A percentile compares a stretch with the other conserved stretches of the same genome.
Conservation (phyloP, 192 early-diverging fungal species). For the Coemansia furcata region DNA sequence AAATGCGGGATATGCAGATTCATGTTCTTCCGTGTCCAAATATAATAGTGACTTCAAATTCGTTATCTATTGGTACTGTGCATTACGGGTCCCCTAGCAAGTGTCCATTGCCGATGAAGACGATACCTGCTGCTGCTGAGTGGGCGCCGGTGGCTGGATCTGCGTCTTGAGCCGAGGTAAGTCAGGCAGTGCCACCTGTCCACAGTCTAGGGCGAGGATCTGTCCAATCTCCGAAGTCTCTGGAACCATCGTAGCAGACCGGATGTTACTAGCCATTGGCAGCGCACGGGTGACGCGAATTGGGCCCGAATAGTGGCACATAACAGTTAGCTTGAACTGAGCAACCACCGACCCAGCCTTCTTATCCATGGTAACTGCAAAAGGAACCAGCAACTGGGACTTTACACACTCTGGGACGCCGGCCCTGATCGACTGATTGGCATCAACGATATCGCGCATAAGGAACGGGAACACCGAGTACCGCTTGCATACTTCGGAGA, state of each 20-base stretch:
- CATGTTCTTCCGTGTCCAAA: no score
- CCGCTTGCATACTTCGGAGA: conserved; percentile 59
- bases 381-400: conserved; percentile 64
- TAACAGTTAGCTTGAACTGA: conserved; percentile 73
- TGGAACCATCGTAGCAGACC: conserved; percentile 63
- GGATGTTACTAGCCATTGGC: conserved; percentile 70
- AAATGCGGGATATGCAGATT: no score
- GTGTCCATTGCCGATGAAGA: conserved; percentile 29
- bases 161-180: conserved; percentile 40
- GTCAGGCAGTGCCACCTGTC: conserved; percentile 33
- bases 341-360: conserved; percentile 56
- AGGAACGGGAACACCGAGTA: conserved; percentile 78
- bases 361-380: conserved; percentile 60
- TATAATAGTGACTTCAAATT: background rate
- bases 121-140: background rate
- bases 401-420: conserved; percentile 68
- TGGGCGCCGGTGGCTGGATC: conserved; percentile 28
- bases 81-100: background rate
- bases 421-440: conserved; percentile 44
- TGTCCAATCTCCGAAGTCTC: conserved; percentile 39
- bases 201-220: conserved; percentile 42
- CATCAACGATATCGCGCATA: conserved; percentile 47
- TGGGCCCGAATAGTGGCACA: conserved; percentile 60
- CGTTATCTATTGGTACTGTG: background rate
- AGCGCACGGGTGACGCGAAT: conserved; percentile 65